Conservation (phyloP, 441 rosid genomes). For the Bruguiera hainesii region DNA sequence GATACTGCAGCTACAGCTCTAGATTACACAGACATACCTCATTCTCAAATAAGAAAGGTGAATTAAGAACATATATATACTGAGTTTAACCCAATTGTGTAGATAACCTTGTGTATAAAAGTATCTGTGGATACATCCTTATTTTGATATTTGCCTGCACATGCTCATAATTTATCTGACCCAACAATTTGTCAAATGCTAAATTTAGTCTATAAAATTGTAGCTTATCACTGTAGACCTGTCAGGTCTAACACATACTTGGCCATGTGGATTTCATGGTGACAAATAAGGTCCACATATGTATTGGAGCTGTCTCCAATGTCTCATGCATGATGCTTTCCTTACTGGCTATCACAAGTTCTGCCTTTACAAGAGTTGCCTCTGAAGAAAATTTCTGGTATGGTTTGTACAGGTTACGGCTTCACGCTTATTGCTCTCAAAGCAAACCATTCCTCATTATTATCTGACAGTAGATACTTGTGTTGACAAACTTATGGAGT, state of each 20-base stretch:
- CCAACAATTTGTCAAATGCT: not conserved
- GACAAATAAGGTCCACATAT: not conserved
- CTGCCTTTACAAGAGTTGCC: slow-evolving; percentile 1
- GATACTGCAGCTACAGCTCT: slow-evolving; percentile 44
- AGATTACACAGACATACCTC: slow-evolving; percentile 87
- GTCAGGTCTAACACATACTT: too few relatives aligned
- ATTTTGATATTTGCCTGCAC: not conserved
- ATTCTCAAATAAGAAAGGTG: slow-evolving; percentile 90
- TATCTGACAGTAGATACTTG: slow-evolving; percentile 88
- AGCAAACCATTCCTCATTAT: slow-evolving; percentile 97
- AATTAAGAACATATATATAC: slow-evolving; percentile 4
- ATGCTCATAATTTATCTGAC: not conserved
- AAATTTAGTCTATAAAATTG: slow-evolving; percentile 1
- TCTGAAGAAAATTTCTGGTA: slow-evolving; percentile 20
- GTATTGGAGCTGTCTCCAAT: not conserved
- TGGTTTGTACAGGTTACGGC: slow-evolving; percentile 70
- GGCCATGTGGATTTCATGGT: too few relatives aligned
- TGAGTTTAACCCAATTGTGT: not conserved
- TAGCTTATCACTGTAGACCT: not conserved
- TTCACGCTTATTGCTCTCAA: slow-evolving; percentile 78
- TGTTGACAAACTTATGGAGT: slow-evolving; percentile 91
- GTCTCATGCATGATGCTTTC: not conserved
- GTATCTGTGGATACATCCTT: not conserved
- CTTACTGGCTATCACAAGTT: not conserved
- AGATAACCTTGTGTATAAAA: not conserved